Evolutionary conservation across 805 yeast species (phyloP).

Genomic region (Lipomyces starkeyi): DNA sequence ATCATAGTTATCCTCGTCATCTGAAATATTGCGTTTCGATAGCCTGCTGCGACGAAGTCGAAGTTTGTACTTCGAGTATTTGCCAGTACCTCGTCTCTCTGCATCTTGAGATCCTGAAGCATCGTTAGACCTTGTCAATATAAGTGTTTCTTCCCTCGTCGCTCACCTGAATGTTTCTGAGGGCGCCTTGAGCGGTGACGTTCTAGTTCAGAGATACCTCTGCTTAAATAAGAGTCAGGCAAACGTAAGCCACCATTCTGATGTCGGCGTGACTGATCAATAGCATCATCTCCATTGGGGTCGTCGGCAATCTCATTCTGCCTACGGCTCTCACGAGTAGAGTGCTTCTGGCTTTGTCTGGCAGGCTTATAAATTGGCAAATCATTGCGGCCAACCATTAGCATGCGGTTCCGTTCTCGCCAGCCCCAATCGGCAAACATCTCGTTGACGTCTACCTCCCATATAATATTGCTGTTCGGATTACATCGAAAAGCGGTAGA

Average conservation of each 20-base stretch:
- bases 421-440: conserved; percentile 36
- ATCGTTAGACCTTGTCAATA: neutral
- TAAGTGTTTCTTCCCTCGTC: neutral
- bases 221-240: conserved; percentile 5
- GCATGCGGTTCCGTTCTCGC: conserved; percentile 33
- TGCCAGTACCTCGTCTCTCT: conserved; percentile 1
- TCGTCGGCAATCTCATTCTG: neutral
- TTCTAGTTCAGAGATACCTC: conserved; percentile 1
- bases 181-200: neutral
- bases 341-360: neutral
- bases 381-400: conserved; percentile 31
- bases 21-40: neutral
- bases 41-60: conserved; percentile 11
- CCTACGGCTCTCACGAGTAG: neutral
- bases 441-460: conserved; percentile 37
- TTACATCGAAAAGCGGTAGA: conserved; percentile 22
- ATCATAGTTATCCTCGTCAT: conserved; percentile 12
- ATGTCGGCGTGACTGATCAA: neutral
- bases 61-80: conserved; percentile 18
- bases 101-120: neutral
- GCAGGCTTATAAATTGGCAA: conserved; percentile 19
- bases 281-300: neutral
- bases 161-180: neutral
- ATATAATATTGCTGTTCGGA: conserved; percentile 18
- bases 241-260: neutral